phyloP scores from a whole-genome alignment of 768 basidiomycete genomes.

The Myochromella boudieri region DNA sequence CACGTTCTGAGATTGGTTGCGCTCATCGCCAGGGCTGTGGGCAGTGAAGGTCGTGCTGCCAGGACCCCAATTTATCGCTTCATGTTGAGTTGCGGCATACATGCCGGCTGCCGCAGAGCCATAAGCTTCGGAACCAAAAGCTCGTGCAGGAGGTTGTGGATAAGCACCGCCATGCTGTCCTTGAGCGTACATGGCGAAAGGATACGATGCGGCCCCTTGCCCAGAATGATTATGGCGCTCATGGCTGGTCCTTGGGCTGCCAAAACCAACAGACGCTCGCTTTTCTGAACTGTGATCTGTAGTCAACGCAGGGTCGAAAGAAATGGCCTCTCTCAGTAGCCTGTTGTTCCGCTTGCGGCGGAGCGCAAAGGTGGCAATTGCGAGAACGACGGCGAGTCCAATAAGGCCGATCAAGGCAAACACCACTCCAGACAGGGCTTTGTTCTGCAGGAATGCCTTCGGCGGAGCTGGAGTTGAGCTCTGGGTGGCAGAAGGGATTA shows the following conservation, averaged over 20 bases:
- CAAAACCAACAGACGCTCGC: slow-evolving; percentile 17
- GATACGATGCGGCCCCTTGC: slow-evolving; percentile 17
- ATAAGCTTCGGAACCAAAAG: neutral
- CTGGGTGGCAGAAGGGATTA: slow-evolving; percentile 24
- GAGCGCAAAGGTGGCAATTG: slow-evolving; percentile 43
- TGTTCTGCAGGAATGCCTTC: slow-evolving; percentile 62
- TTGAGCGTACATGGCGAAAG: slow-evolving; percentile 16
- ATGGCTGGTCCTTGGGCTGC: slow-evolving; percentile 27
- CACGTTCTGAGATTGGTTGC: slow-evolving; percentile 2
- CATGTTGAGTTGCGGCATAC: neutral
- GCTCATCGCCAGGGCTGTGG: neutral
- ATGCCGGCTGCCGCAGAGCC: too few species aligned
- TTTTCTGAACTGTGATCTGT: slow-evolving; percentile 23
- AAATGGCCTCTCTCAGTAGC: slow-evolving; percentile 45
- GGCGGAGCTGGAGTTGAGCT: slow-evolving; percentile 16
- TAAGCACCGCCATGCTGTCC: neutral
- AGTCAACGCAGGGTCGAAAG: slow-evolving; percentile 45
- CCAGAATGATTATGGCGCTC: slow-evolving; percentile 14
- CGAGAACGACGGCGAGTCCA: slow-evolving; percentile 44
- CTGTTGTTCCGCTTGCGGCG: slow-evolving; percentile 47
- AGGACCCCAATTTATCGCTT: slow-evolving; percentile 8
- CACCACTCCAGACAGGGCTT: slow-evolving; percentile 58
- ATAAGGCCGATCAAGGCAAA: slow-evolving; percentile 53
- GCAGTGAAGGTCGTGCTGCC: slow-evolving; percentile 7
- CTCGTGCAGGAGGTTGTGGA: neutral